phyloP scores from a whole-genome alignment of 371 early-diverging fungal genomes.

The Mucor mucedo region DNA sequence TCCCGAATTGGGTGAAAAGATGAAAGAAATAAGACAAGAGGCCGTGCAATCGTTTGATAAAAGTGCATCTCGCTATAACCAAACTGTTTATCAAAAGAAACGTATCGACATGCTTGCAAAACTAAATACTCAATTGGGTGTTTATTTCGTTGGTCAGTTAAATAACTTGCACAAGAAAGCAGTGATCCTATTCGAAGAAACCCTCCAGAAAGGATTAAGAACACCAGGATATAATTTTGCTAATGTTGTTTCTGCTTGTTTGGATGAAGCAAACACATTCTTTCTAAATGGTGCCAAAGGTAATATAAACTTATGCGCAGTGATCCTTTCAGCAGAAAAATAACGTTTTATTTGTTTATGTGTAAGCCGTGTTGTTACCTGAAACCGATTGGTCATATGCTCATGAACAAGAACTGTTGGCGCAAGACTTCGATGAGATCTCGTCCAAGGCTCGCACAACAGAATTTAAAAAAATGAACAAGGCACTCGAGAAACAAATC shows the following conservation, averaged over 20 bases:
- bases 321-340: not conserved
- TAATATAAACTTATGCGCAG: not conserved
- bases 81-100: slow-evolving; percentile 88
- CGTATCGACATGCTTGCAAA: slow-evolving; percentile 77
- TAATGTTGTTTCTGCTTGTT: slow-evolving; percentile 45
- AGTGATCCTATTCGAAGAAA: slow-evolving; percentile 62
- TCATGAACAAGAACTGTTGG: slow-evolving; percentile 68
- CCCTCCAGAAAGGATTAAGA: slow-evolving; percentile 43
- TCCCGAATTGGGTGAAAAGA: slow-evolving; percentile 73
- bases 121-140: slow-evolving; percentile 76
- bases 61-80: slow-evolving; percentile 89
- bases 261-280: slow-evolving; percentile 42
- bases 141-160: slow-evolving; percentile 83
- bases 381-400: slow-evolving; percentile 83
- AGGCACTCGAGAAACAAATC: slow-evolving; percentile 65
- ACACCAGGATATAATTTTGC: slow-evolving; percentile 60
- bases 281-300: slow-evolving; percentile 31
- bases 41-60: slow-evolving; percentile 82
- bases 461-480: slow-evolving; percentile 82
- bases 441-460: slow-evolving; percentile 71
- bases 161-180: slow-evolving; percentile 82
- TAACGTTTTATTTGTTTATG: not conserved
- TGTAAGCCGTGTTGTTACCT: slow-evolving; percentile 55
- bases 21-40: slow-evolving; percentile 58
- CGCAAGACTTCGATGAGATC: slow-evolving; percentile 68